Conservation (phyloP, 225 moss, liverwort and hornwort genomes). For the Sphagnum contortum region DNA sequence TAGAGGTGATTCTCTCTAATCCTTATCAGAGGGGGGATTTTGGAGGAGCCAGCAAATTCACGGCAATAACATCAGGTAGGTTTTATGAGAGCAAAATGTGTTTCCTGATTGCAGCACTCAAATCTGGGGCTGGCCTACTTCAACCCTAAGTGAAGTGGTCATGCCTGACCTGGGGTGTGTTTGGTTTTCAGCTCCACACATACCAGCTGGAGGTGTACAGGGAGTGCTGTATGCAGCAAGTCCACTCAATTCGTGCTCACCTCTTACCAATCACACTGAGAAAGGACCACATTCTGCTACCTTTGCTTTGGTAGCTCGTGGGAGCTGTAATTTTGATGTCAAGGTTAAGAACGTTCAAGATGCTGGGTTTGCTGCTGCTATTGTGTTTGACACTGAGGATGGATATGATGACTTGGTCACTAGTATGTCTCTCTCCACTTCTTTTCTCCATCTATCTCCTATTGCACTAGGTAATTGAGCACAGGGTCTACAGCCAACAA, state of each 20-base stretch:
- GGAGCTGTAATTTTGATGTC: constrained; percentile 69
- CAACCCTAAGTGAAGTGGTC: background rate
- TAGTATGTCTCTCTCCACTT: constrained; percentile 43
- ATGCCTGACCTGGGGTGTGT: background rate
- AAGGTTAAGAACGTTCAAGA: constrained; percentile 81
- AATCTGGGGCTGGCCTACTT: constrained; percentile 11
- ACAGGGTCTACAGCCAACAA: too few relatives aligned
- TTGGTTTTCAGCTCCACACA: constrained; percentile 66
- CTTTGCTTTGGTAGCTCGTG: constrained; percentile 67
- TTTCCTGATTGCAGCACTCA: too few relatives aligned
- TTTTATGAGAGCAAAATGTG: too few relatives aligned
- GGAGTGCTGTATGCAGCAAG: constrained; percentile 57
- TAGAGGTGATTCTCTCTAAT: too few relatives aligned
- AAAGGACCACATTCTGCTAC: constrained; percentile 33
- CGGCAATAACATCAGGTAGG: too few relatives aligned
- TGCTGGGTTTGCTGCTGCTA: constrained; percentile 67
- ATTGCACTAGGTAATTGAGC: too few relatives aligned
- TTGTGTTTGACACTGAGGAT: constrained; percentile 70
- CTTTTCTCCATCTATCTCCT: too few relatives aligned
- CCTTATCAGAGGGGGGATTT: too few relatives aligned
- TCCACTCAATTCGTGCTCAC: constrained; percentile 53
- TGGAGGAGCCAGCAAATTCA: too few relatives aligned
- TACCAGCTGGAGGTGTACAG: constrained; percentile 61
- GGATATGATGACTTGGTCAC: constrained; percentile 56
- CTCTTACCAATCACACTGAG: constrained; percentile 38